phyloP scores from a whole-genome alignment of 345 rosid genomes.

The Heritiera littoralis region DNA sequence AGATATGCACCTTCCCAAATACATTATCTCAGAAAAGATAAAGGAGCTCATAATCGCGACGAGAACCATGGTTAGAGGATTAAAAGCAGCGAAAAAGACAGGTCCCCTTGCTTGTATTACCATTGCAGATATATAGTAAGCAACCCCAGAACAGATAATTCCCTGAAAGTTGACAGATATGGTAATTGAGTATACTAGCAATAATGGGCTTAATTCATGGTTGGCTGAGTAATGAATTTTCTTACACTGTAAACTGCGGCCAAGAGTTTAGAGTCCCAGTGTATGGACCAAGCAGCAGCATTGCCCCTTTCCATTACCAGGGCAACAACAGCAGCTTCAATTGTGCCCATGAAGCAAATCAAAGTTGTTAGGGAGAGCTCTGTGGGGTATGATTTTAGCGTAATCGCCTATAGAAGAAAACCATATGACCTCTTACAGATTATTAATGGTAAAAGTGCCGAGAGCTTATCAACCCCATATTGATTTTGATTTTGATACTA shows the following conservation, averaged over 20 bases:
- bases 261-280: slow-evolving; percentile 52
- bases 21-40: slow-evolving; percentile 41
- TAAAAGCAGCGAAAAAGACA: slow-evolving; percentile 55
- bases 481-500: not conserved
- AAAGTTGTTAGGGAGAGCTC: slow-evolving; percentile 75
- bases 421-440: not conserved
- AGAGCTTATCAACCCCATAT: not conserved
- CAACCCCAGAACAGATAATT: slow-evolving; percentile 40
- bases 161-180: slow-evolving; percentile 39
- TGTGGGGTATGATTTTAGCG: slow-evolving; percentile 68
- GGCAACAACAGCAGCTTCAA: slow-evolving; percentile 56
- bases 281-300: slow-evolving; percentile 57
- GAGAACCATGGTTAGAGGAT: slow-evolving; percentile 51
- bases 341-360: slow-evolving; percentile 68
- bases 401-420: slow-evolving; percentile 50
- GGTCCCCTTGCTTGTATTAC: slow-evolving; percentile 54
- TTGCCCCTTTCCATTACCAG: slow-evolving; percentile 52
- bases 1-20: slow-evolving; percentile 42
- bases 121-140: slow-evolving; percentile 46
- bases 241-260: slow-evolving; percentile 82
- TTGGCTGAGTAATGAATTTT: not conserved
- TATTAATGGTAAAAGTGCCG: not conserved
- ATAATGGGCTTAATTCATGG: not conserved
- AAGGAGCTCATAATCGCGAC: slow-evolving; percentile 50
- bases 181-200: not conserved